These are phyloP conservation scores for Boechera stricta DNA, from an alignment of 345 rosid species.

Conservation along the genomic window DNA sequence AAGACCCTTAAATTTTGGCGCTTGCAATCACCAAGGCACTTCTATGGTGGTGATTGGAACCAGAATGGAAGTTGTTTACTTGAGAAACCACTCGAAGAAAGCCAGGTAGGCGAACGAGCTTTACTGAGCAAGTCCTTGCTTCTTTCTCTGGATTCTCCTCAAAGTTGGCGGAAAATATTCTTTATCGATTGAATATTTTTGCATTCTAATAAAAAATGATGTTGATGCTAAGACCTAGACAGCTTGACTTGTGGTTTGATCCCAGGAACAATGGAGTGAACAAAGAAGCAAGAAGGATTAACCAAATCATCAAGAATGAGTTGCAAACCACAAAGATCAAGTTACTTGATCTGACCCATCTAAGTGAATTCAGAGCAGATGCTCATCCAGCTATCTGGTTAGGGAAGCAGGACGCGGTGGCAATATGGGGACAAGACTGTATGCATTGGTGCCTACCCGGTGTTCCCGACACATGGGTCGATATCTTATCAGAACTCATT, in stretches of 20 bases:
- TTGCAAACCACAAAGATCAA: slow-evolving; percentile 58
- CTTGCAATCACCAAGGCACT: slow-evolving; percentile 93
- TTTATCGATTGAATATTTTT: neutral
- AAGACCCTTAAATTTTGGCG: slow-evolving; percentile 88
- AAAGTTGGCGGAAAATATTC: neutral
- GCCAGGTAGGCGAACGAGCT: slow-evolving; percentile 57
- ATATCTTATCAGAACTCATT: slow-evolving; percentile 70
- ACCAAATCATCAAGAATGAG: slow-evolving; percentile 54
- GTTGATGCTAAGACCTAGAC: slow-evolving; percentile 54
- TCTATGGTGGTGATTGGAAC: slow-evolving; percentile 93
- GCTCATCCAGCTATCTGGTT: slow-evolving; percentile 96
- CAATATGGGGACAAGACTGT: slow-evolving; percentile 95
- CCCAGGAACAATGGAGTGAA: slow-evolving; percentile 87
- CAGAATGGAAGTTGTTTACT: slow-evolving; percentile 92
- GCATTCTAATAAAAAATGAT: neutral
- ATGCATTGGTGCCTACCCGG: slow-evolving; percentile 99
- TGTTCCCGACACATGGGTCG: slow-evolving; percentile 92
- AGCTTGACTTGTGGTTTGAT: slow-evolving; percentile 97
- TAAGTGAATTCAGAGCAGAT: slow-evolving; percentile 95
- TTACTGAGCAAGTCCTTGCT: neutral
- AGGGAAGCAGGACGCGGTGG: slow-evolving; percentile 91
- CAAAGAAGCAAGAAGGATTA: slow-evolving; percentile 80
- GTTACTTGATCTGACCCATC: slow-evolving; percentile 68
- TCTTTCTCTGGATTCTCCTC: neutral
- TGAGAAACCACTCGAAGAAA: slow-evolving; percentile 64